Conservation (phyloP, 2,329 filamentous ascomycete species). For the Sclerotinia minor region DNA sequence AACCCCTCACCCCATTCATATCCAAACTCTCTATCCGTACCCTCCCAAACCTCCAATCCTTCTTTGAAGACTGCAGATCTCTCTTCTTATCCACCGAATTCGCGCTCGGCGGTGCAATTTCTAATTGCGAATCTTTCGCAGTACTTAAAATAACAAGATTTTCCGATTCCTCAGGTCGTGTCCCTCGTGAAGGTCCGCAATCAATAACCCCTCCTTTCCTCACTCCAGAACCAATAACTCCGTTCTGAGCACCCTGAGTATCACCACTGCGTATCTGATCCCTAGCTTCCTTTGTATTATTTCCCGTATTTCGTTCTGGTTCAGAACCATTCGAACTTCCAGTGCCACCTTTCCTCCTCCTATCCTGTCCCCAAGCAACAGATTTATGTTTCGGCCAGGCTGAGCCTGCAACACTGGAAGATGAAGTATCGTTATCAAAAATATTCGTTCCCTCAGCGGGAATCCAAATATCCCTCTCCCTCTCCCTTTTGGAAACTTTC, state of each 20-base stretch:
- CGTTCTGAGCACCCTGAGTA: neutral
- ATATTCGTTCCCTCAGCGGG: conserved; percentile 52
- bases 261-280: neutral
- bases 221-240: too few relatives aligned
- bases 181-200: conserved; percentile 40
- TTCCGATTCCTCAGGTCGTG: conserved; percentile 3
- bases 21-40: conserved; percentile 81
- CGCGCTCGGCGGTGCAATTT: conserved; percentile 39
- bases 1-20: conserved; percentile 51
- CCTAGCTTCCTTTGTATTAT: neutral
- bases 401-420: neutral
- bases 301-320: conserved; percentile 27
- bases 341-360: conserved; percentile 1
- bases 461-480: conserved; percentile 48
- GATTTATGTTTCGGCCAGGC: conserved; percentile 35
- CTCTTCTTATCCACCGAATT: conserved; percentile 39
- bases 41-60: conserved; percentile 80
- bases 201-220: conserved; percentile 36
- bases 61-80: conserved; percentile 47
- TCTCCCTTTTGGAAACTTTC: conserved; percentile 16
- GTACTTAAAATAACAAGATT: conserved; percentile 7
- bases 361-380: conserved; percentile 8
- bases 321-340: neutral
- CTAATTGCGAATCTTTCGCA: conserved; percentile 30
- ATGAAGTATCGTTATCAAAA: conserved; percentile 31